These are phyloP conservation scores for Xylaria sp. DNA, from an alignment of 2,329 filamentous ascomycete genomes.

Conservation along the genomic window DNA sequence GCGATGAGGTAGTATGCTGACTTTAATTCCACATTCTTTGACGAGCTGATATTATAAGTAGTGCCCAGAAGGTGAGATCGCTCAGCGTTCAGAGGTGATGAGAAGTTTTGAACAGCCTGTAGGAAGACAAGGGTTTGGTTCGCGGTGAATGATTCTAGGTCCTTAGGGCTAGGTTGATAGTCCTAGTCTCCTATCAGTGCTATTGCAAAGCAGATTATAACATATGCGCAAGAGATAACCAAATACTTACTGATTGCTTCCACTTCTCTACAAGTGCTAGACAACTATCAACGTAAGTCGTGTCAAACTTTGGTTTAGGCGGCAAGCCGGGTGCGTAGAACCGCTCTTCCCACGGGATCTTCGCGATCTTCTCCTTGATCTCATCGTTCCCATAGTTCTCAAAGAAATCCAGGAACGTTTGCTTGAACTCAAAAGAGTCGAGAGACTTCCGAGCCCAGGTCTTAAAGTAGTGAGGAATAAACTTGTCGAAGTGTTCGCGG, in stretches of 20 bases:
- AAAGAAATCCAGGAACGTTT: constrained; percentile 89
- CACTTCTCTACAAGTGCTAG: constrained; percentile 86
- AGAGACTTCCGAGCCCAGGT: constrained; percentile 87
- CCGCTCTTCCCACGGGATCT: constrained; percentile 88
- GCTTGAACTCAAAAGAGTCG: constrained; percentile 94
- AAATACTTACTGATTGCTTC: constrained; percentile 66
- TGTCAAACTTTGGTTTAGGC: constrained; percentile 91
- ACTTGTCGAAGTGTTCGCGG: constrained; percentile 89
- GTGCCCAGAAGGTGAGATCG: constrained; percentile 78
- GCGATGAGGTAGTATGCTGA: constrained; percentile 83
- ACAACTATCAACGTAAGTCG: constrained; percentile 84
- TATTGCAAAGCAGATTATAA: not conserved
- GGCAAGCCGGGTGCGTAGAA: constrained; percentile 92
- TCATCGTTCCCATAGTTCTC: constrained; percentile 70
- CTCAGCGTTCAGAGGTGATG: constrained; percentile 69
- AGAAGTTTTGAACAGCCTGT: constrained; percentile 77
- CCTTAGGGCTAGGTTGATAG: constrained; percentile 73
- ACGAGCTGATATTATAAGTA: constrained; percentile 77
- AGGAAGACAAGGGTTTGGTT: constrained; percentile 95
- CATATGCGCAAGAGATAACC: constrained; percentile 47
- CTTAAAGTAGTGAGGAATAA: constrained; percentile 94
- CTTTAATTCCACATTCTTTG: constrained; percentile 87
- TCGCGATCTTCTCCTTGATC: constrained; percentile 71
- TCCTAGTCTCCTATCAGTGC: constrained; percentile 52
- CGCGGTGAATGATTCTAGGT: constrained; percentile 79